These are phyloP conservation scores for Volvox africanus DNA, from an alignment of 139 green algal genomes.

Conservation along the genomic window DNA sequence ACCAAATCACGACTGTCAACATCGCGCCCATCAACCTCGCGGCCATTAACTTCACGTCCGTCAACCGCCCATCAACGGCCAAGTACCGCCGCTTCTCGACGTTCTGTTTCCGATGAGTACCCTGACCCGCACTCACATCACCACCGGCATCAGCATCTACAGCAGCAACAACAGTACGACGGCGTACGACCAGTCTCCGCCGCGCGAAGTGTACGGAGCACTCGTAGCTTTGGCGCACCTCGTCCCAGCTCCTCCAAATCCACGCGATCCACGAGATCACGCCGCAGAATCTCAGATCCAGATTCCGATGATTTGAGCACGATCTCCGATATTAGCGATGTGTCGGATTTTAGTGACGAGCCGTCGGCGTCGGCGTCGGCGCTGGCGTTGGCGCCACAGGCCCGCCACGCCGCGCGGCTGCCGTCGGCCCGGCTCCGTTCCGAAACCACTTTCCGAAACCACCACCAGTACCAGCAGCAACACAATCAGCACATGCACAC, in stretches of 20 bases:
- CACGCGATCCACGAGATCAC: neutral
- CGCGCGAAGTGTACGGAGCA: neutral
- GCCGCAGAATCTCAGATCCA: neutral
- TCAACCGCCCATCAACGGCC: slow-evolving; percentile 16
- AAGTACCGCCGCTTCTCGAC: neutral
- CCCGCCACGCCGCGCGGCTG: neutral
- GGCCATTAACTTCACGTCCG: neutral
- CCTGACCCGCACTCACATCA: neutral
- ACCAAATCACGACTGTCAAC: neutral
- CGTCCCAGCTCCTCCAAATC: slow-evolving; percentile 7
- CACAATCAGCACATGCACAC: neutral
- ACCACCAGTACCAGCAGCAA: neutral
- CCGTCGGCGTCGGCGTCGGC: too few relatives aligned
- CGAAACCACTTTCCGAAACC: neutral
- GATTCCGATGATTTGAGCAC: neutral
- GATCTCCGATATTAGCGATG: neutral
- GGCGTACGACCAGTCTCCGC: neutral
- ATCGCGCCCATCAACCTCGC: neutral
- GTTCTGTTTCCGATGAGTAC: neutral
- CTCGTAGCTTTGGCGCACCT: neutral
- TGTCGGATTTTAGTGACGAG: slow-evolving; percentile 4
- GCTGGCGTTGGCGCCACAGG: neutral
- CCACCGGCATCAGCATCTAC: neutral
- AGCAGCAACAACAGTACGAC: neutral
- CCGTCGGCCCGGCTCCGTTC: neutral